These are phyloP conservation scores for Crucibulum laeve DNA, from an alignment of 768 basidiomycete genomes.

Conservation along the genomic window DNA sequence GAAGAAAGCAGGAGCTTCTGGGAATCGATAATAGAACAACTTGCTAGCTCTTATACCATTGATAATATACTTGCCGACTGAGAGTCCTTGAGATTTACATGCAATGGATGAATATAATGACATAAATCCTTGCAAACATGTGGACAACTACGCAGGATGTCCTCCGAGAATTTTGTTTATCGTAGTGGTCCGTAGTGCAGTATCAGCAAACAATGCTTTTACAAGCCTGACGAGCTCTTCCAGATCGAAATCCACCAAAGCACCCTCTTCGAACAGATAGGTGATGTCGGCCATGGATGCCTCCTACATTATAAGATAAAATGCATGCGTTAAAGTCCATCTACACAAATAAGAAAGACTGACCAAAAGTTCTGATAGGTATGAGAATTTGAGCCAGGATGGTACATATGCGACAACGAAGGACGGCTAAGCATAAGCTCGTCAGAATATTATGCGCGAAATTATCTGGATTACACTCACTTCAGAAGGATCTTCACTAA, in stretches of 20 bases:
- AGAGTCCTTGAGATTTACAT: too few relatives aligned
- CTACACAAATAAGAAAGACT: constrained; percentile 21
- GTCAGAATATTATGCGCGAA: not conserved
- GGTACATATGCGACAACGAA: constrained; percentile 85
- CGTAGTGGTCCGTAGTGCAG: constrained; percentile 71
- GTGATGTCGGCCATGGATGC: constrained; percentile 90
- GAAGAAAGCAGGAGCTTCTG: constrained; percentile 23
- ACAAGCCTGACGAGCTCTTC: constrained; percentile 82
- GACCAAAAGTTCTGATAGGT: constrained; percentile 88
- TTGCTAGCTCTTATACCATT: constrained; percentile 6
- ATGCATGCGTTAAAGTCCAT: not conserved
- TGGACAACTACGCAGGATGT: too few relatives aligned
- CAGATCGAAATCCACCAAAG: constrained; percentile 84
- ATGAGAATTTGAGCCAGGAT: constrained; percentile 92
- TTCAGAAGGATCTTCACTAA: constrained; percentile 60
- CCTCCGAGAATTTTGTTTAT: constrained; percentile 70
- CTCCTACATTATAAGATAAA: constrained; percentile 46
- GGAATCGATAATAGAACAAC: not conserved
- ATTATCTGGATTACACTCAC: constrained; percentile 26
- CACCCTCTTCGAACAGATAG: constrained; percentile 88
- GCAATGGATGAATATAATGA: too few relatives aligned
- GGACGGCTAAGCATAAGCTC: constrained; percentile 45
- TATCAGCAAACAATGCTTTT: constrained; percentile 85
- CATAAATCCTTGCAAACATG: too few relatives aligned
- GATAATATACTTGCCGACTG: too few relatives aligned